phyloP scores from a whole-genome alignment of 805 yeast species.

The Candida gorgasii region DNA sequence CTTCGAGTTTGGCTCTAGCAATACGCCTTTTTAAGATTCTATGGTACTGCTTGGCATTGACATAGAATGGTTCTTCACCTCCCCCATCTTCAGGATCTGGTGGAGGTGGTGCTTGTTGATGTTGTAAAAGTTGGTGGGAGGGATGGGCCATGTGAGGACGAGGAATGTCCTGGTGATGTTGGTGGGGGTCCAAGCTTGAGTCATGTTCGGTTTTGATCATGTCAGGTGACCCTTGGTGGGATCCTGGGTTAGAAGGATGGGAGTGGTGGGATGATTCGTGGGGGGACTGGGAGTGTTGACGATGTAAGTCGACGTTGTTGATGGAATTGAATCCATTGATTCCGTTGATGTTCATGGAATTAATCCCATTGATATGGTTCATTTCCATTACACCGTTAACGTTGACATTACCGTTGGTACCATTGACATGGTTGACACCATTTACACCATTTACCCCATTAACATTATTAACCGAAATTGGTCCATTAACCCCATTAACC shows the following conservation, averaged over 20 bases:
- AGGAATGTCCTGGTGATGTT: neutral
- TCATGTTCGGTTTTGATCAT: constrained; percentile 3
- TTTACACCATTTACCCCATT: too few species aligned
- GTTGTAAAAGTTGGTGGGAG: constrained; percentile 23
- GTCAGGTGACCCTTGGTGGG: constrained; percentile 8
- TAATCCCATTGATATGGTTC: constrained; percentile 6
- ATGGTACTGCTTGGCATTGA: constrained; percentile 96
- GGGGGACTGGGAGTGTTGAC: constrained; percentile 5
- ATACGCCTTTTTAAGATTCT: constrained; percentile 89
- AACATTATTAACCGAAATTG: too few species aligned
- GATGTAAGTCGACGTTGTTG: constrained; percentile 5
- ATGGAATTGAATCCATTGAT: constrained; percentile 4
- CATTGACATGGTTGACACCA: neutral
- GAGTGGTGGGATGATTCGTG: constrained; percentile 2
- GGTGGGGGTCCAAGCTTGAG: neutral
- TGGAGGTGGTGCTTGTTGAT: constrained; percentile 19
- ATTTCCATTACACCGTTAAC: constrained; percentile 12
- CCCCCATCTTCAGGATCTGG: constrained; percentile 15
- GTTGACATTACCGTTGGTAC: neutral
- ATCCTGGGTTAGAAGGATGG: constrained; percentile 1
- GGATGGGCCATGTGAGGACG: constrained; percentile 5
- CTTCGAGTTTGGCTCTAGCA: constrained; percentile 92
- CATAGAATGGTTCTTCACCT: constrained; percentile 89
- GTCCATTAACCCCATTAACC: too few species aligned
- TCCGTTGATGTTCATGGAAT: constrained; percentile 6